Base-by-base conservation (phyloP, 768 basidiomycete species). In the Collybiopsis luxurians region DNA sequence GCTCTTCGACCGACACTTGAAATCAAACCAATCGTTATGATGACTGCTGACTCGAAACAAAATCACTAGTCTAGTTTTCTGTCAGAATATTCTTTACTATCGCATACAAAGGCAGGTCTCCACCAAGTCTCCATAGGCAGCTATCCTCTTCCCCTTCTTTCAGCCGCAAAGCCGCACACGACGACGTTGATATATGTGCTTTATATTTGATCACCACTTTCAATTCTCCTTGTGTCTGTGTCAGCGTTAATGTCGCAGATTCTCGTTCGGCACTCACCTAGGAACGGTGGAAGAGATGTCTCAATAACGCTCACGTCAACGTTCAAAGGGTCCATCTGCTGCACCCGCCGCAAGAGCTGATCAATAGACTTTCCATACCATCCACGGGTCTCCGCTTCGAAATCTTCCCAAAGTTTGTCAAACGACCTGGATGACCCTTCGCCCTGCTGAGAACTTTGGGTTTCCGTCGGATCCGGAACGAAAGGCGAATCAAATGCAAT, bases 401-500 rank as follows among this genome's bases (percentile, higher is more conserved):
- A 71, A 2, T 72, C 64, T 49, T 83, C 75, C 91, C 90, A 93
- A 2, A 81, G 77, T n/a, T 63, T 60, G 31, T 62, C 63, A 26
- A 55, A 42, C 31, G 13, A 26, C 45, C 24, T 9, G 30, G 30
- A 26, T 12, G 23, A n/a, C 27, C 27, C 4, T n/a, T 26, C 46
- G 4, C 15, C 43, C 4, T 15, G 57, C 61, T 39, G 42, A 56
- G 15, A 40, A 19, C 52, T 54, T 42, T 48, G 58, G 24, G 38
- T 49, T 34, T 65, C 67, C 23, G 61, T 38, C 23, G 75, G 74
- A 58, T 86, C 85, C 7, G 75, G 66, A 42, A 82, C 71, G 70
- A 86, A 86, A 2, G 89, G 87, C 1, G 86, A 83, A 66, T 92
- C 89, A 38, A 93, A 79, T 9, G 83, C 75, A 59, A 92, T 91